phyloP scores from a whole-genome alignment of 2,329 filamentous ascomycete species.

The Penicillium occitanis region DNA sequence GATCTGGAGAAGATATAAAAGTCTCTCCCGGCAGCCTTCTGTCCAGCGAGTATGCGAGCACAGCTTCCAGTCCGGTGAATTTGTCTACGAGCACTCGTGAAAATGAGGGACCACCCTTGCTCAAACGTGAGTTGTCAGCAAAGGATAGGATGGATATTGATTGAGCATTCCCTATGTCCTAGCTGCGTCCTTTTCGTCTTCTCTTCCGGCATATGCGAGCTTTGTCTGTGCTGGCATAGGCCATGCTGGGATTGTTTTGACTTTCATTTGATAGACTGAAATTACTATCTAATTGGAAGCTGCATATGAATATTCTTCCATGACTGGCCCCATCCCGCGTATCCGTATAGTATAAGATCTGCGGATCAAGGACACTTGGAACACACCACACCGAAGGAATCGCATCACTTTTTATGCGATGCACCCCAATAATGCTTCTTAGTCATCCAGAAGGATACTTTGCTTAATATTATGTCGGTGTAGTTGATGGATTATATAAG shows the following conservation, averaged over 20 bases:
- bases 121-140: constrained; percentile 20
- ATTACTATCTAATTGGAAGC: background rate
- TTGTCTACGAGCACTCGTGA: constrained; percentile 27
- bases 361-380: background rate
- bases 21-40: constrained; percentile 19
- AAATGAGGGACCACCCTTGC: constrained; percentile 10
- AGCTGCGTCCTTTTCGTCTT: background rate
- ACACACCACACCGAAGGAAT: background rate
- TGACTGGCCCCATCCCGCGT: background rate
- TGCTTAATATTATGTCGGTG: background rate
- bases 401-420: background rate
- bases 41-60: constrained; percentile 24
- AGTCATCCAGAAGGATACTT: background rate
- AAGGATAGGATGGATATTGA: constrained; percentile 39
- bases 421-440: background rate
- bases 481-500: constrained; percentile 16
- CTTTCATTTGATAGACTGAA: background rate
- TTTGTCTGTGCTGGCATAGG: background rate
- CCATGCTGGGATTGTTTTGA: background rate
- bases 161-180: constrained; percentile 24
- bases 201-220: background rate
- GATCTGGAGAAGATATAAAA: constrained; percentile 23
- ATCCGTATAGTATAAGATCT: background rate
- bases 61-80: constrained; percentile 26
- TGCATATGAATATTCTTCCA: background rate